Evolutionary conservation across 2,329 filamentous ascomycete species (phyloP).

Genomic region (Decorospora gaudefroyi): DNA sequence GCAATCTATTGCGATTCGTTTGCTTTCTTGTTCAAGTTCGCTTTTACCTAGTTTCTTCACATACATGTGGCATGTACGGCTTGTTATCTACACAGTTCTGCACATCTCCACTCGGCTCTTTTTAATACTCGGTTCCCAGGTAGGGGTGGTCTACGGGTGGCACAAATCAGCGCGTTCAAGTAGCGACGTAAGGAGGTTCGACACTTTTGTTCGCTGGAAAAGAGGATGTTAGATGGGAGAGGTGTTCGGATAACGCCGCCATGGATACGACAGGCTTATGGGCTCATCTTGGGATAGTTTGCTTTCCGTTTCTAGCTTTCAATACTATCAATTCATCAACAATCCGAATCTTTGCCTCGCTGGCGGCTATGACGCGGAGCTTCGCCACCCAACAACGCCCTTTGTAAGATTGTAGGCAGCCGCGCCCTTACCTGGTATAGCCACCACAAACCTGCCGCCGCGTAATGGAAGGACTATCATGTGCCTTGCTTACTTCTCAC

Average conservation of each 20-base stretch:
- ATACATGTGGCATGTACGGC: constrained; percentile 10
- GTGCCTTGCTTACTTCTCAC: too few relatives aligned
- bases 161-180: constrained; percentile 16
- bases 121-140: constrained; percentile 12
- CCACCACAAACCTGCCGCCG: too few relatives aligned
- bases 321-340: too few relatives aligned
- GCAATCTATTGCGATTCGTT: neutral
- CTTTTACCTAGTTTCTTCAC: constrained; percentile 1
- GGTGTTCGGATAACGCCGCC: constrained; percentile 5
- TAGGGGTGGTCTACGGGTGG: constrained; percentile 6
- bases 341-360: too few relatives aligned
- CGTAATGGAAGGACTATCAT: too few relatives aligned
- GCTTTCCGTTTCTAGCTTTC: too few relatives aligned
- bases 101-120: constrained; percentile 18
- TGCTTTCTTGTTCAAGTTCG: too few relatives aligned
- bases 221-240: constrained; percentile 7
- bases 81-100: constrained; percentile 13
- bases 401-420: too few relatives aligned
- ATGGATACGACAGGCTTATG: constrained; percentile 1
- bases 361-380: too few relatives aligned
- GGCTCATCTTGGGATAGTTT: too few relatives aligned
- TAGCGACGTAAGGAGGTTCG: constrained; percentile 12
- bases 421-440: too few relatives aligned
- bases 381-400: too few relatives aligned
- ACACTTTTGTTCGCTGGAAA: constrained; percentile 6